phyloP scores from a whole-genome alignment of 345 rosid species.

The Pistacia atlantica region DNA sequence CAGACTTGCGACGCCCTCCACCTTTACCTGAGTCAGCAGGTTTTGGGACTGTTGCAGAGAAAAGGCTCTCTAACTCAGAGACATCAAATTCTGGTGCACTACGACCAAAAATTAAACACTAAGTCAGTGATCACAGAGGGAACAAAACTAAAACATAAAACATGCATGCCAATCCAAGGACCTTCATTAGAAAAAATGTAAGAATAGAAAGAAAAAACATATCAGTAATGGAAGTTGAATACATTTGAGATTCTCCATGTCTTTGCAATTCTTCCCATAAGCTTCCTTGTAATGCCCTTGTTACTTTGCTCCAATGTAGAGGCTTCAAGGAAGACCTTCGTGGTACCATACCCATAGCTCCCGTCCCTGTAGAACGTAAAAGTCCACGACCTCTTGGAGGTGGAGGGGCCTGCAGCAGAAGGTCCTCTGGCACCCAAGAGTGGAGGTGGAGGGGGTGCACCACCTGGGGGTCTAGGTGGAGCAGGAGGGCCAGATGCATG shows the following conservation, averaged over 20 bases:
- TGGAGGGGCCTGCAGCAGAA: constrained; percentile 65
- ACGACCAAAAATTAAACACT: constrained; percentile 17
- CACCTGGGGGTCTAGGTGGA: constrained; percentile 70
- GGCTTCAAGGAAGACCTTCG: constrained; percentile 92
- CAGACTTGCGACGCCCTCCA: constrained; percentile 68
- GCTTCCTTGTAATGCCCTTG: constrained; percentile 97
- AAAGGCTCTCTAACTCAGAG: constrained; percentile 88
- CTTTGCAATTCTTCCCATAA: constrained; percentile 98
- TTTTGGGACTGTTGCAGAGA: constrained; percentile 81
- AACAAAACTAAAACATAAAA: constrained; percentile 11
- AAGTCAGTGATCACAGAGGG: constrained; percentile 19
- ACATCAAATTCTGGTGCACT: constrained; percentile 94
- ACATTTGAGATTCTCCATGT: constrained; percentile 87
- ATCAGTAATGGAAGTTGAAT: constrained; percentile 32
- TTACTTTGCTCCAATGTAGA: constrained; percentile 95
- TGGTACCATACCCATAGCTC: constrained; percentile 44
- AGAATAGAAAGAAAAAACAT: constrained; percentile 10
- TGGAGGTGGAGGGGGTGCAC: constrained; percentile 81
- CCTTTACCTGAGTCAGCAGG: constrained; percentile 62
- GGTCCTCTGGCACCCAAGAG: constrained; percentile 58
- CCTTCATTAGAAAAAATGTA: constrained; percentile 1
- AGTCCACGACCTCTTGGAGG: constrained; percentile 90
- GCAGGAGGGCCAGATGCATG: constrained; percentile 59
- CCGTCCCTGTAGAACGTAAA: constrained; percentile 41
- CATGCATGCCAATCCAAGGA: background rate